Percentiles rank a stretch among this genome's conserved stretches.
Evolutionary conservation across 2,329 filamentous ascomycete species (phyloP).

Genomic region (Penicillium sp.): DNA sequence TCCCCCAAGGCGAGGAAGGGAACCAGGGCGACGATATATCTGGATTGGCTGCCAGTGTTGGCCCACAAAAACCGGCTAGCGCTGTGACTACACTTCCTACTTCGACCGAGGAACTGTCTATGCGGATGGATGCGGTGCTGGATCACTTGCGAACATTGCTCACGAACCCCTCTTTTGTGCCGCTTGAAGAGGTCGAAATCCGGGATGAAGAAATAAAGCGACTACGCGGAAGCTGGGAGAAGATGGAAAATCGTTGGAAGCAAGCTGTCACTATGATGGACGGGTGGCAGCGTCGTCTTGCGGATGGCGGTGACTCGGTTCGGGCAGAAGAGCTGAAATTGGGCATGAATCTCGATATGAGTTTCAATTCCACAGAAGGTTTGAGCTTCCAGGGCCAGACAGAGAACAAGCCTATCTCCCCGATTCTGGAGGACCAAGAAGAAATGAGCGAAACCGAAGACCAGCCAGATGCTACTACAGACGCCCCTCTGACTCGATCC

Average conservation of each 20-base stretch:
- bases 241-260: slow-evolving; percentile 87
- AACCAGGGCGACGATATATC: slow-evolving; percentile 35
- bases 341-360: slow-evolving; percentile 44
- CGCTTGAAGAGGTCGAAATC: slow-evolving; percentile 89
- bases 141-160: slow-evolving; percentile 79
- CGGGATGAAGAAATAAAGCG: slow-evolving; percentile 87
- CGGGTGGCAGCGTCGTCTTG: slow-evolving; percentile 81
- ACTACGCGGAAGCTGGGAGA: slow-evolving; percentile 83
- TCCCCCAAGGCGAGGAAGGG: slow-evolving; percentile 34
- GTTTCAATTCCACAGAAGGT: slow-evolving; percentile 25
- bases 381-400: slow-evolving; percentile 16
- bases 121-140: slow-evolving; percentile 74
- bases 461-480: slow-evolving; percentile 6
- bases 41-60: slow-evolving; percentile 25
- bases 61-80: slow-evolving; percentile 22
- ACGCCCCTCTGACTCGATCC: slow-evolving; percentile 13
- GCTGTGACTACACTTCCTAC: slow-evolving; percentile 51
- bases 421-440: slow-evolving; percentile 34
- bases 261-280: slow-evolving; percentile 91
- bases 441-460: slow-evolving; percentile 29
- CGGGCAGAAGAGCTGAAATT: slow-evolving; percentile 45
- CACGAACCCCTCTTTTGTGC: slow-evolving; percentile 94
- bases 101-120: slow-evolving; percentile 67
- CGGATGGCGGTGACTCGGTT: slow-evolving; percentile 42
- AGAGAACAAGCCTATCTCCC: slow-evolving; percentile 27